Conservation (phyloP, 306 rosid genomes). For the Benincasa hispida region DNA sequence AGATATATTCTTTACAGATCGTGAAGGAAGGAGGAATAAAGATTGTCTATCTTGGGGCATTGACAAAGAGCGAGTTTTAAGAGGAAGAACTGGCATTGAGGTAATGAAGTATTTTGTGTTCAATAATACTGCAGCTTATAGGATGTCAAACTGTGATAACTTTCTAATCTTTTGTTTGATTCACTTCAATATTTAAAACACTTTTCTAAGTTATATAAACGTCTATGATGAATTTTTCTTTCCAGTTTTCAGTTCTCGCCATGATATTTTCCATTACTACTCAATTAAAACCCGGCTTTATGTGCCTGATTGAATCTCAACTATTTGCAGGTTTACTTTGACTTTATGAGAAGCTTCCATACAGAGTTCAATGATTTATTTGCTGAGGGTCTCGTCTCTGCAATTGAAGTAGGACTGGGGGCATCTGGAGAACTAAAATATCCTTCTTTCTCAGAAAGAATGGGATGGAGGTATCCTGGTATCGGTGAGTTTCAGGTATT, state of each 20-base stretch:
- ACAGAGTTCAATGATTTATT: slow-evolving; percentile 88
- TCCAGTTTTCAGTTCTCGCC: neutral
- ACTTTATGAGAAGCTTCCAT: slow-evolving; percentile 95
- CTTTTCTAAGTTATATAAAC: neutral
- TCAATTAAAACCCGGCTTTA: neutral
- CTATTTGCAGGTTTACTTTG: slow-evolving; percentile 73
- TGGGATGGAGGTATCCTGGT: slow-evolving; percentile 99
- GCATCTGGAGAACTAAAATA: slow-evolving; percentile 91
- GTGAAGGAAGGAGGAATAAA: slow-evolving; percentile 88
- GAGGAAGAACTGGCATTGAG: slow-evolving; percentile 96
- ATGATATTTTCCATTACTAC: slow-evolving; percentile 8
- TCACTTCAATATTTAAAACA: neutral
- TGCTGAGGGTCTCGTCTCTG: slow-evolving; percentile 62
- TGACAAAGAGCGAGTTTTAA: slow-evolving; percentile 85
- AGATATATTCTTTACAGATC: slow-evolving; percentile 92
- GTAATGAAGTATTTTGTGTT: slow-evolving; percentile 24
- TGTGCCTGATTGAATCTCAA: slow-evolving; percentile 8
- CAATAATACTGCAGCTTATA: neutral
- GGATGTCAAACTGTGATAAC: slow-evolving; percentile 1
- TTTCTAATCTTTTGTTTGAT: neutral
- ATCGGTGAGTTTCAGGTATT: slow-evolving; percentile 99
- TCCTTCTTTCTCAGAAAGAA: slow-evolving; percentile 81
- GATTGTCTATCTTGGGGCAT: slow-evolving; percentile 93
- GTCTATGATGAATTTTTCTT: neutral
- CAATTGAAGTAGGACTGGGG: slow-evolving; percentile 85